These are phyloP conservation scores for Termitomyces sp. DNA, from an alignment of 768 basidiomycete genomes.

Conservation along the genomic window DNA sequence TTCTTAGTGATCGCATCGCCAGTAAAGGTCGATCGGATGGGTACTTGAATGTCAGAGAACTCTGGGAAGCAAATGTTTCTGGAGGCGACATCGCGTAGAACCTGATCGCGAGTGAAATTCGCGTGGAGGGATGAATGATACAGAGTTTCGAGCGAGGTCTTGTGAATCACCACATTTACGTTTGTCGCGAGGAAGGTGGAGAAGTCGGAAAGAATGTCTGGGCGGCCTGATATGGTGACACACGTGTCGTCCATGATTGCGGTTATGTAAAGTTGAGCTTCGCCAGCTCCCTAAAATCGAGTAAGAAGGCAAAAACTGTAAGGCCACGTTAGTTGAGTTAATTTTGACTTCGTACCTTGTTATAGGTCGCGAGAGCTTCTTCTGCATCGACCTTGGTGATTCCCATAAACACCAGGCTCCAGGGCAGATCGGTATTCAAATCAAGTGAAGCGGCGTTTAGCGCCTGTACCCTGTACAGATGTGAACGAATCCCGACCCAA, in stretches of 20 bases:
- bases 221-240: slow-evolving; percentile 59
- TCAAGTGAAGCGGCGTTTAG: slow-evolving; percentile 25
- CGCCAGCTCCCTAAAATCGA: slow-evolving; percentile 13
- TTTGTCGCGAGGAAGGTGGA: slow-evolving; percentile 32
- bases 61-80: slow-evolving; percentile 52
- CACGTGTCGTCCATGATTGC: slow-evolving; percentile 46
- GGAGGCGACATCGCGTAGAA: slow-evolving; percentile 42
- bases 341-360: slow-evolving; percentile 14
- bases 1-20: slow-evolving; percentile 35
- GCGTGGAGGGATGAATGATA: slow-evolving; percentile 47
- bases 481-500: slow-evolving; percentile 50
- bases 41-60: slow-evolving; percentile 43
- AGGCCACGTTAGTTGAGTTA: slow-evolving; percentile 8
- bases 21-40: slow-evolving; percentile 45
- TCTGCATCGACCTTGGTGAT: slow-evolving; percentile 31
- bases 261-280: slow-evolving; percentile 42
- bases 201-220: slow-evolving; percentile 47
- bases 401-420: slow-evolving; percentile 24
- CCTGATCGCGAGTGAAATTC: slow-evolving; percentile 31
- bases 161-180: slow-evolving; percentile 31
- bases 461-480: slow-evolving; percentile 27
- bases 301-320: slow-evolving; percentile 9
- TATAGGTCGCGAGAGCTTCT: slow-evolving; percentile 19
- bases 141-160: slow-evolving; percentile 47
- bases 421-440: slow-evolving; percentile 23